Evolutionary conservation across 306 rosid species (phyloP), one percentile per base, ranked within the genome.

Genomic region (Hippophae gyantsensis): DNA sequence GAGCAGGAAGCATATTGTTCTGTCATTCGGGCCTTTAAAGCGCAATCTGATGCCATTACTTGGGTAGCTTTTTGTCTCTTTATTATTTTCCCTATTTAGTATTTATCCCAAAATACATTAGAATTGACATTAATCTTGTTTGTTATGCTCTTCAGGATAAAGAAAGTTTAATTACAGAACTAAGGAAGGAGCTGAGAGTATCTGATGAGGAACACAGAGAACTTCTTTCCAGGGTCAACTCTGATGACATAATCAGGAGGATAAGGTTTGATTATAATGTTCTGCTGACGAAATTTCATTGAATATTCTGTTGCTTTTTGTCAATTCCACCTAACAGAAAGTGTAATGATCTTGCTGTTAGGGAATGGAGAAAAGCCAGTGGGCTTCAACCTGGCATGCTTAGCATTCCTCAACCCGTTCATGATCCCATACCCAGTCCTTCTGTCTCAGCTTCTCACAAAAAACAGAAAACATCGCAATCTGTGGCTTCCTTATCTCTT

Each of bases 321-420:
- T 53, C 43, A 12, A 27, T 52, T 67, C 55, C 53, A n/a, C 47
- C 48, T 63, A 23, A 53, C 42, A 38, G 59, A 61, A 70, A 65
- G 7, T 66, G 57, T 12, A 57, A 32, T 32, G 38, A 32, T 7
- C 56, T 70, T 68, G 23, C 59, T 63, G 46, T 62, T 76, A 93
- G 99, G 76, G 97, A 93, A 64, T 93, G 99, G 99, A 86, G 95
- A 74, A 89, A 80, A 74, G 78, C 80, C 23, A 86, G 87, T 62
- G 81, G 83, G 59, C 73, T 74, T 76, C 94, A 78, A 71, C 86
- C 76, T 58, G 69, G 83, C 60, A 79, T 85, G 58, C 79, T 58
- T 67, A 77, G 72, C 66, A 73, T 80, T 48, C 74, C 94, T 64
- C 99, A 84, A 71, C 86, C 96, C 59, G 67, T 68, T 69, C 88